Base-by-base conservation (phyloP, 2,329 filamentous ascomycete genomes). In the Pseudocercospora ulei region DNA sequence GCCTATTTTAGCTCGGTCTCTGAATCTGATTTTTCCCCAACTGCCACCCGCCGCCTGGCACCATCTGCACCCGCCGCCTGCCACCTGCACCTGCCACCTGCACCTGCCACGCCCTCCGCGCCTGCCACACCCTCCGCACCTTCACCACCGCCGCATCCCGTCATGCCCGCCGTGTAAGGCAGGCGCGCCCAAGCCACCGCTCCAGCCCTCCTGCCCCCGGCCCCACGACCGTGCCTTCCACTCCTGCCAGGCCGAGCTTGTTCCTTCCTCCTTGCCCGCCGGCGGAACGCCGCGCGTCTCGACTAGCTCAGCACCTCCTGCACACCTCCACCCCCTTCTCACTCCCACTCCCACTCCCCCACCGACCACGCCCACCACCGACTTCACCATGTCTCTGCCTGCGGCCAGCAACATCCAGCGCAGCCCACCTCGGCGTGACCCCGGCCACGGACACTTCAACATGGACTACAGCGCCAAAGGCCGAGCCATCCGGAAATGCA, bases 381-480 rank as follows among this genome's bases (percentile, higher is more conserved):
- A n/a, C 33, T 22, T 19, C 7, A 29, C 27, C 17, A 7, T 17
- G 3, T 13, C 35, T 29, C 35, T n/a, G n/a, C 29, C 11, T 23
- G 13, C 27, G 38, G 19, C 30, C 33, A 38, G 14, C 35, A n/a
- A 25, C 17, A n/a, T 20, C 28, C 7, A 17, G 28, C 4, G 17
- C 28, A 9, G 16, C 23, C 18, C n/a, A 57, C 50, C 43, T 36
- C 45, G n/a, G n/a, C n/a, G n/a, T 12, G 52, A 58, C 38, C 49
- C 56, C 7, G 56, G 50, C 14, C 44, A 48, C 2, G 52, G 40
- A 24, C 44, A 55, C 38, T 50, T 51, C 27, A 45, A 46, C 11
- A 54, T 57, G 25, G 53, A 56, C 31, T 62, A 60, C 55, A 65
- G 65, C 48, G 48, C 56, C 38, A 66, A 63, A 5, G 65, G 65